Evolutionary conservation across 169 alveolate genomes (phyloP).

Genomic region (Plasmodium malariae): DNA sequence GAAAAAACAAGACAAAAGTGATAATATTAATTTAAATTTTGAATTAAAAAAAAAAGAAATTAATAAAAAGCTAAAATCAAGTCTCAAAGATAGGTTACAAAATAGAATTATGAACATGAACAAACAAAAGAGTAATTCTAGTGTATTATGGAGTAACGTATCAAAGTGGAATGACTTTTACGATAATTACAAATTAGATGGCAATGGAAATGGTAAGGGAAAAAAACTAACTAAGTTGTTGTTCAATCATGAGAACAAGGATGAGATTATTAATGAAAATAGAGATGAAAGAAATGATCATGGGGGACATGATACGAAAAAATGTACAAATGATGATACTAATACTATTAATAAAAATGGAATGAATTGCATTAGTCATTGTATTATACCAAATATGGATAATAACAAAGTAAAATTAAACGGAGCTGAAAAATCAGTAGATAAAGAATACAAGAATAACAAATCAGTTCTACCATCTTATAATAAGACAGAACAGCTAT

Average conservation of each 20-base stretch:
- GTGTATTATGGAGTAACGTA: background rate
- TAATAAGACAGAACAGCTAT: too few relatives aligned
- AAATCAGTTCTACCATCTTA: too few relatives aligned
- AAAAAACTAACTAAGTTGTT: background rate
- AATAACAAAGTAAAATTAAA: too few relatives aligned
- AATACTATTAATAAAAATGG: too few relatives aligned
- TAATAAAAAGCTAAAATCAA: conserved; percentile 13
- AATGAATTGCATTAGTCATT: too few relatives aligned
- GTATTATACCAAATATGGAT: too few relatives aligned
- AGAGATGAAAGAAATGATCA: background rate
- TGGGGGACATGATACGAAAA: background rate
- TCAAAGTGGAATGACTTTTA: background rate
- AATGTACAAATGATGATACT: too few relatives aligned
- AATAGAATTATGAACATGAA: background rate
- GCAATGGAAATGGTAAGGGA: background rate
- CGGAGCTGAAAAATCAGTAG: too few relatives aligned
- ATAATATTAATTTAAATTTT: too few relatives aligned
- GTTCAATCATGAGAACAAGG: background rate
- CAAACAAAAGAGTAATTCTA: background rate
- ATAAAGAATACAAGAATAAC: too few relatives aligned
- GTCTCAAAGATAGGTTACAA: conserved; percentile 37
- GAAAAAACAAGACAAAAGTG: background rate
- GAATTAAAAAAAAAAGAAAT: conserved; percentile 21
- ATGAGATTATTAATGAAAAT: background rate
- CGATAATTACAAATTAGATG: background rate